Conservation (phyloP, 306 rosid species). For the Dryas drummondii region DNA sequence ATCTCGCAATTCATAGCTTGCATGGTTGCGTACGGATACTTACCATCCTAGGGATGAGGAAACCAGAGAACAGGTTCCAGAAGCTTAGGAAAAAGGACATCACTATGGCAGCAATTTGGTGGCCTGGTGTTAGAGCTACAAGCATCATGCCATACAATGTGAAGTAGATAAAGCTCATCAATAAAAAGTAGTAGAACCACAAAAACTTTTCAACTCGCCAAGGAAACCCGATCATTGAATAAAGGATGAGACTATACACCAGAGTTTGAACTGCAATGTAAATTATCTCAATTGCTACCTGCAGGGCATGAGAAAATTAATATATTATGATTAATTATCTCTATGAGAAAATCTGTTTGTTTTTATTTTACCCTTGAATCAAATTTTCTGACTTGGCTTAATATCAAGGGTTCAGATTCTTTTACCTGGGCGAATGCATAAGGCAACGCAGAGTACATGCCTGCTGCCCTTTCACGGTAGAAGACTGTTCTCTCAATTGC, state of each 20-base stretch:
- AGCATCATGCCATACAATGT: conserved; percentile 68
- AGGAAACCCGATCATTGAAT: conserved; percentile 54
- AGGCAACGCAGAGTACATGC: conserved; percentile 32
- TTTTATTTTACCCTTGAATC: background rate
- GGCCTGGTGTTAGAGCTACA: conserved; percentile 57
- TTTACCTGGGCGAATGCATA: conserved; percentile 57
- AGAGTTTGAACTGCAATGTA: conserved; percentile 51
- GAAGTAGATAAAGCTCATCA: conserved; percentile 50
- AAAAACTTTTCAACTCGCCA: conserved; percentile 51
- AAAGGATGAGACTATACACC: conserved; percentile 44
- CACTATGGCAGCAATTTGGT: conserved; percentile 48
- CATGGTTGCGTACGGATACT: conserved; percentile 6
- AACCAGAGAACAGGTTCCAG: conserved; percentile 66
- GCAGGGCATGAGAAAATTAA: conserved; percentile 12
- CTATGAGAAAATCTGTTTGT: background rate
- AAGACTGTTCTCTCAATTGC: conserved; percentile 28
- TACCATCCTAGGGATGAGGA: conserved; percentile 45
- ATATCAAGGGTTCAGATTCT: conserved; percentile 6
- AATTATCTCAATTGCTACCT: conserved; percentile 55
- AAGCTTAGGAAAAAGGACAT: conserved; percentile 54
- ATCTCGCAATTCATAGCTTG: conserved; percentile 6
- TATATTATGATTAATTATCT: background rate
- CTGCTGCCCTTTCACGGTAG: conserved; percentile 34
- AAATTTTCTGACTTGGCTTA: background rate
- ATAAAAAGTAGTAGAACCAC: conserved; percentile 59